These are phyloP conservation scores for Schoenoplectus tabernaemontani DNA, from an alignment of 202 grass and related monocot genomes.

Conservation along the genomic window DNA sequence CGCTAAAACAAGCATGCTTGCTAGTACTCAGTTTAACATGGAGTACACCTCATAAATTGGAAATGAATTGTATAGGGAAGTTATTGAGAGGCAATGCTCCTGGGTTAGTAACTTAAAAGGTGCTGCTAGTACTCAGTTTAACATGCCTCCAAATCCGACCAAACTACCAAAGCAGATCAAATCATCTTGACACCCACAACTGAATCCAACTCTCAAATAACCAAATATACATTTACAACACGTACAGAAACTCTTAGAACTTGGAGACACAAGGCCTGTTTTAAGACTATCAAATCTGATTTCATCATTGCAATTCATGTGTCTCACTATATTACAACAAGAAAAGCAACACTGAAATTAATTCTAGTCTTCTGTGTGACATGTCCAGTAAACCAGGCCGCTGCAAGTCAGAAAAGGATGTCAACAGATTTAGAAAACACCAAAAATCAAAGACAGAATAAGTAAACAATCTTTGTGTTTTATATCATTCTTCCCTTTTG, in stretches of 20 bases:
- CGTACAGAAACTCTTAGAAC: neutral
- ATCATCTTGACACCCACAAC: neutral
- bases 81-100: too few relatives aligned
- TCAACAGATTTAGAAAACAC: neutral
- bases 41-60: neutral
- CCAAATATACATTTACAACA: conserved; percentile 11
- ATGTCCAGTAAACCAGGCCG: conserved; percentile 80
- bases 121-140: neutral
- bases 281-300: neutral
- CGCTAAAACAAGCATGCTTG: too few relatives aligned
- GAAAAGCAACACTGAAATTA: neutral
- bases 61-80: neutral
- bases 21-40: too few relatives aligned
- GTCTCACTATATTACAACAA: neutral
- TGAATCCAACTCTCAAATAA: neutral
- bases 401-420: conserved; percentile 36
- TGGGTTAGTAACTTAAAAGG: too few relatives aligned
- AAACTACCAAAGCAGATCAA: neutral
- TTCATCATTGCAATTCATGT: neutral
- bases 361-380: conserved; percentile 59
- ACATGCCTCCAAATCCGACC: neutral
- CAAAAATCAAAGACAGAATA: neutral
- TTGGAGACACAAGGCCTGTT: neutral
- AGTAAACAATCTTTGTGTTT: neutral
- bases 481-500: neutral